Evolutionary conservation across 345 rosid species (phyloP).

Genomic region (Corymbia maculata): DNA sequence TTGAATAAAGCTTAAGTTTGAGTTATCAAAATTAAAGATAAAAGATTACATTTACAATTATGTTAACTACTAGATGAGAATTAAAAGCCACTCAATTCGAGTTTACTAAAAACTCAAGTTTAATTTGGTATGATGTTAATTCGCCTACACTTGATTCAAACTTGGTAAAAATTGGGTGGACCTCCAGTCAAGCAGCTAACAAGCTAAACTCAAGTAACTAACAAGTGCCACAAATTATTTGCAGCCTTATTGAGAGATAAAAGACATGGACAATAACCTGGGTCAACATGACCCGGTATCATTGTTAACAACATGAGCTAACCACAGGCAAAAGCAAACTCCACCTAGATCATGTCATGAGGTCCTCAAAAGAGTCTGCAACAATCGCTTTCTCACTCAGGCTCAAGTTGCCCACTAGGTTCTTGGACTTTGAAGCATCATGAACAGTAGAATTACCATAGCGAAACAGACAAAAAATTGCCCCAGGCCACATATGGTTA

Average conservation of each 20-base stretch:
- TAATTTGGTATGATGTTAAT: neutral
- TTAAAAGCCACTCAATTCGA: neutral
- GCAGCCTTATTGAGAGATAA: neutral
- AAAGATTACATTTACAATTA: neutral
- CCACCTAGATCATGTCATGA: neutral
- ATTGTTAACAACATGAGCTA: neutral
- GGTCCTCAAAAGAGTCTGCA: neutral
- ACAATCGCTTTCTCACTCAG: neutral
- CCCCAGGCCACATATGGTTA: neutral
- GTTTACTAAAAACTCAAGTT: neutral
- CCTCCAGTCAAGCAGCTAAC: neutral
- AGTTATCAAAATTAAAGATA: neutral
- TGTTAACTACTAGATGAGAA: neutral
- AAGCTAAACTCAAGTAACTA: neutral
- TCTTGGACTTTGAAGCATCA: neutral
- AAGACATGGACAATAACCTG: neutral
- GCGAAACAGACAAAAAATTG: neutral
- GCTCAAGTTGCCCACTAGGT: neutral
- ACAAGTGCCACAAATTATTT: neutral
- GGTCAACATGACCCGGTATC: neutral
- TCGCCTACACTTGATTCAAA: neutral
- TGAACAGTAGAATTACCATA: neutral
- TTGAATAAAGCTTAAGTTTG: neutral
- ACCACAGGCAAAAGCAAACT: neutral
- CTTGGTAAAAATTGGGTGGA: neutral